These are phyloP conservation scores for Alternaria brassicicola DNA, from an alignment of 2,329 filamentous ascomycete genomes.

Conservation along the genomic window DNA sequence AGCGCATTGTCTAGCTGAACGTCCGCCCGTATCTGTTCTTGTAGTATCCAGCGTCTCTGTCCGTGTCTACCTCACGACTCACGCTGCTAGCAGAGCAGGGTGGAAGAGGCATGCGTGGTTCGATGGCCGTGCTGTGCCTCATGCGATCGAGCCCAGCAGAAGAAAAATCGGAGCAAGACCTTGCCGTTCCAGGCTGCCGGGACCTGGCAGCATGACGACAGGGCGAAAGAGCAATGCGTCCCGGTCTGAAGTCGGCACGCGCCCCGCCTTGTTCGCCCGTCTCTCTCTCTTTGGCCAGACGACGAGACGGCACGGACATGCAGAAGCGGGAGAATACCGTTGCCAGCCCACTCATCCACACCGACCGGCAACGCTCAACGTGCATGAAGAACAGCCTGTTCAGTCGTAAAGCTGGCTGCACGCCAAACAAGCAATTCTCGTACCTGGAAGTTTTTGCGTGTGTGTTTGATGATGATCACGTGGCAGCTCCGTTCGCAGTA, in stretches of 20 bases:
- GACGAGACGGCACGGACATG: conserved; percentile 33
- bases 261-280: conserved; percentile 19
- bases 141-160: conserved; percentile 21
- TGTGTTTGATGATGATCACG: conserved; percentile 5
- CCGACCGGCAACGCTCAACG: conserved; percentile 27
- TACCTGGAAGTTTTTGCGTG: conserved; percentile 1
- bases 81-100: neutral
- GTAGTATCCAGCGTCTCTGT: conserved; percentile 12
- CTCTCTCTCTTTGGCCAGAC: conserved; percentile 12
- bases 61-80: neutral
- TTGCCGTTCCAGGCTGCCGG: conserved; percentile 37
- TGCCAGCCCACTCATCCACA: conserved; percentile 19
- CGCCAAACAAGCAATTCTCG: neutral
- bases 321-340: conserved; percentile 36
- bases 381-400: conserved; percentile 35
- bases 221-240: conserved; percentile 13
- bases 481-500: neutral
- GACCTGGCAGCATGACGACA: conserved; percentile 46
- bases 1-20: conserved; percentile 30
- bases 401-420: conserved; percentile 19
- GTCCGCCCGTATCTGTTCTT: conserved; percentile 17
- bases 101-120: conserved; percentile 1
- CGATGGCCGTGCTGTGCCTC: conserved; percentile 19
- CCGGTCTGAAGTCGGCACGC: conserved; percentile 30
- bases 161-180: conserved; percentile 19